phyloP scores from a whole-genome alignment of 2,329 filamentous ascomycete genomes.

The Fusarium algeriense region DNA sequence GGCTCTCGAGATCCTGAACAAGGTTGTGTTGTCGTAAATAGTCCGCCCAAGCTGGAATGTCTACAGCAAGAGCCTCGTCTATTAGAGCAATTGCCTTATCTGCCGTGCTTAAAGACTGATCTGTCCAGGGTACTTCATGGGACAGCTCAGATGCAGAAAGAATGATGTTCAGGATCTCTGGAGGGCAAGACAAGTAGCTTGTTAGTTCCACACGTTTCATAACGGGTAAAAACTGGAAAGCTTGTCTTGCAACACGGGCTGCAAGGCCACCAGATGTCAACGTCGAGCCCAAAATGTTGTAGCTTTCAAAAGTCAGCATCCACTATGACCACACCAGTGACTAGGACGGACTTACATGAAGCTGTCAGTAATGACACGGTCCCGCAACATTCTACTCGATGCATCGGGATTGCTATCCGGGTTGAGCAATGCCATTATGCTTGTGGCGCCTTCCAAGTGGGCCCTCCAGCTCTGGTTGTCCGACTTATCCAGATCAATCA shows the following conservation, averaged over 20 bases:
- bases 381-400: conserved; percentile 54
- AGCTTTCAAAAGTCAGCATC: conserved; percentile 49
- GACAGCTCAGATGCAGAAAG: conserved; percentile 60
- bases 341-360: conserved; percentile 56
- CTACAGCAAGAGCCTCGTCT: conserved; percentile 56
- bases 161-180: conserved; percentile 60
- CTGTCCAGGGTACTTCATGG: conserved; percentile 51
- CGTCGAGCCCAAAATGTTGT: conserved; percentile 57
- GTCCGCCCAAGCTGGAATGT: conserved; percentile 58
- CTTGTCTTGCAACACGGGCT: conserved; percentile 55
- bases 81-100: conserved; percentile 57
- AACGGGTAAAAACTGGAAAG: conserved; percentile 55
- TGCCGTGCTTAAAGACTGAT: conserved; percentile 50
- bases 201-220: conserved; percentile 58
- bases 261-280: conserved; percentile 53
- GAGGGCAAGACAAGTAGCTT: conserved; percentile 58
- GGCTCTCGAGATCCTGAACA: conserved; percentile 56
- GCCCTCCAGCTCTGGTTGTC: conserved; percentile 58
- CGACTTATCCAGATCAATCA: conserved; percentile 62
- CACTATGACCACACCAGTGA: not conserved
- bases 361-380: conserved; percentile 63
- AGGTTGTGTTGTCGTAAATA: conserved; percentile 53
- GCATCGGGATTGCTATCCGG: conserved; percentile 46
- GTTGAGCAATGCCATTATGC: conserved; percentile 55
- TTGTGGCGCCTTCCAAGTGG: conserved; percentile 61